These are phyloP conservation scores for Takashimella koratensis DNA, from an alignment of 1,284 basidiomycete genomes.

Conservation along the genomic window DNA sequence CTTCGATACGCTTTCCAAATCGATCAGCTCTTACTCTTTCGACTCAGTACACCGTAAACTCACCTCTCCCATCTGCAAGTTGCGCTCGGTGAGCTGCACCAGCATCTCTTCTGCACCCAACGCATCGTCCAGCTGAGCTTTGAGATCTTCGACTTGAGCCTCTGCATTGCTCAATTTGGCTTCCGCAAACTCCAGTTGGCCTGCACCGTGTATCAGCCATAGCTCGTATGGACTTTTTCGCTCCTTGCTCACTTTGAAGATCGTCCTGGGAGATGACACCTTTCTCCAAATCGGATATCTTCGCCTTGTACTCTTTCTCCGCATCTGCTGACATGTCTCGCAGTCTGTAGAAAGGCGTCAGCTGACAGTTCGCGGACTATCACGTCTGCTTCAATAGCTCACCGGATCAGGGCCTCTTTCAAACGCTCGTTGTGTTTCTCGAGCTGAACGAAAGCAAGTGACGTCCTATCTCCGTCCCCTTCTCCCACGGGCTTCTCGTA, in stretches of 20 bases:
- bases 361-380: conserved; percentile 5
- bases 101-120: conserved; percentile 94
- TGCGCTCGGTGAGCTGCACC: conserved; percentile 91
- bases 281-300: conserved; percentile 84
- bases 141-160: conserved; percentile 87
- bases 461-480: conserved; percentile 56
- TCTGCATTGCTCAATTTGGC: conserved; percentile 81
- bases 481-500: conserved; percentile 51
- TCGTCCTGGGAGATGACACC: conserved; percentile 59
- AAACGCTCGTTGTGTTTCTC: conserved; percentile 95
- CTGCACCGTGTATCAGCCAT: conserved; percentile 49
- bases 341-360: conserved; percentile 54
- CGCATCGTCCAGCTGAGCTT: conserved; percentile 90
- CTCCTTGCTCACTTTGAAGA: conserved; percentile 31
- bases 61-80: conserved; percentile 83
- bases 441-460: conserved; percentile 80
- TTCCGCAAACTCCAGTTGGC: conserved; percentile 70
- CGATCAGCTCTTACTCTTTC: not conserved
- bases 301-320: conserved; percentile 75
- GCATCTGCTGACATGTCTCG: conserved; percentile 84
- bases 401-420: conserved; percentile 89
- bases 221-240: not conserved
- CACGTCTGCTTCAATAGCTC: conserved; percentile 13
- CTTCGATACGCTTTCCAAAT: conserved; percentile 76
- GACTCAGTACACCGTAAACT: conserved; percentile 10